Base-by-base conservation (phyloP, 495 filamentous ascomycete genomes). In the Parathielavia appendiculata region DNA sequence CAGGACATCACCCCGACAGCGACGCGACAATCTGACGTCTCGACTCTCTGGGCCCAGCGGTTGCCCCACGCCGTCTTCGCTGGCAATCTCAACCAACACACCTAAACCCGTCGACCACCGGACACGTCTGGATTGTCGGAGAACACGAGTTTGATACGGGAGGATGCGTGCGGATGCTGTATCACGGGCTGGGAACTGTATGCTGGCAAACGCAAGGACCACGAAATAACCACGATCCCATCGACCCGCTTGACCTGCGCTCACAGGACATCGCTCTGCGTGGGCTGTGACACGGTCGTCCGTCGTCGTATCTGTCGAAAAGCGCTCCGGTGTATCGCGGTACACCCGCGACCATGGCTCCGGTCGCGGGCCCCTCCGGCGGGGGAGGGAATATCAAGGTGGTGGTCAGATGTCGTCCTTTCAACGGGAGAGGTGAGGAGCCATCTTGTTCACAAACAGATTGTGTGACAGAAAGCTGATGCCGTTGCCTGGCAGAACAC, bases 321-420 rank as follows among this genome's bases (percentile, higher is more conserved):
- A 26, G 22, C 35, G 22, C 49, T 17, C 57, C 38, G 38, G 23
- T 39, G 8, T 2, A 40, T 54, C 40, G 47, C 41, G 19, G 48
- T 32, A 22, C 51, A 49, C 14, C 26, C 38, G 59, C 62, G 19
- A 69, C 57, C 72, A 91, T 91, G 87, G 81, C 87, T 75, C 83
- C 87, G 71, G 81, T 77, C 58, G 88, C 59, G 51, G 49, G 55
- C 49, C 59, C 66, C 57, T 47, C 61, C 19, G 66, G 66, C 56
- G 91, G 88, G 72, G 93, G 93, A 75, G 93, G 93, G 74, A 99
- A 99, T 71, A 99, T 99, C 73, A 99, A 97, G 88, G 93, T 99
- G 78, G 93, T 99, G 81, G 93, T 99, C 76, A 84, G 93, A 75
- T 81, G 86, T 58, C 84, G 92, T 69, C 91, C 92, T 34, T 97